phyloP scores from a whole-genome alignment of 179 eudicot genomes.

The Silene coronaria region DNA sequence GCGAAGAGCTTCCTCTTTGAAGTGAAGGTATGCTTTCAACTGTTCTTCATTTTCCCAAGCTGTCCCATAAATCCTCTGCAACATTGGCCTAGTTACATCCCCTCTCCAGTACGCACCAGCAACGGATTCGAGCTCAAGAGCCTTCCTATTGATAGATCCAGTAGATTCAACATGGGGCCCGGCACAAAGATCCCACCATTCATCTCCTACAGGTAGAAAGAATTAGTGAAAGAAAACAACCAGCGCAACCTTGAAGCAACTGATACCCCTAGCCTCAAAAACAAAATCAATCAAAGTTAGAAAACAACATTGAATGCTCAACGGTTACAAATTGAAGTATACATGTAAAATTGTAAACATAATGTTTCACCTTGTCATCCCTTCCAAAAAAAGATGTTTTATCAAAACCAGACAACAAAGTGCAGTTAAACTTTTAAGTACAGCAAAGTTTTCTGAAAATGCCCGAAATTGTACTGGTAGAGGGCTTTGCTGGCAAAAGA shows the following conservation, averaged over 20 bases:
- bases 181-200: slow-evolving; percentile 99
- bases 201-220: slow-evolving; percentile 51
- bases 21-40: slow-evolving; percentile 81
- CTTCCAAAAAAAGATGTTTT: too few relatives aligned
- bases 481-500: slow-evolving; percentile 4
- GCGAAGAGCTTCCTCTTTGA: slow-evolving; percentile 89
- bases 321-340: not conserved
- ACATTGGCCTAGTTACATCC: slow-evolving; percentile 81
- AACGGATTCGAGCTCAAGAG: slow-evolving; percentile 94
- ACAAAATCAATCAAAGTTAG: not conserved
- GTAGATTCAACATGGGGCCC: slow-evolving; percentile 99
- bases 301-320: not conserved
- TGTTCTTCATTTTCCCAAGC: slow-evolving; percentile 97
- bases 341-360: not conserved
- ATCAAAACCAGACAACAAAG: not conserved
- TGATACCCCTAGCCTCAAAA: not conserved
- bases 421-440: not conserved
- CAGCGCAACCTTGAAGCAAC: not conserved
- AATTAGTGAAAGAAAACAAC: slow-evolving; percentile 1
- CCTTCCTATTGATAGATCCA: slow-evolving; percentile 76
- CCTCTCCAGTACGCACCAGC: slow-evolving; percentile 99
- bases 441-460: not conserved
- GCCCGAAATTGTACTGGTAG: not conserved
- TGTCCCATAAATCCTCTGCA: slow-evolving; percentile 95
- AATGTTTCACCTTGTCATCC: too few relatives aligned